Base-by-base conservation (phyloP, 176 grass and related monocot species). In the Avena atlantica region DNA sequence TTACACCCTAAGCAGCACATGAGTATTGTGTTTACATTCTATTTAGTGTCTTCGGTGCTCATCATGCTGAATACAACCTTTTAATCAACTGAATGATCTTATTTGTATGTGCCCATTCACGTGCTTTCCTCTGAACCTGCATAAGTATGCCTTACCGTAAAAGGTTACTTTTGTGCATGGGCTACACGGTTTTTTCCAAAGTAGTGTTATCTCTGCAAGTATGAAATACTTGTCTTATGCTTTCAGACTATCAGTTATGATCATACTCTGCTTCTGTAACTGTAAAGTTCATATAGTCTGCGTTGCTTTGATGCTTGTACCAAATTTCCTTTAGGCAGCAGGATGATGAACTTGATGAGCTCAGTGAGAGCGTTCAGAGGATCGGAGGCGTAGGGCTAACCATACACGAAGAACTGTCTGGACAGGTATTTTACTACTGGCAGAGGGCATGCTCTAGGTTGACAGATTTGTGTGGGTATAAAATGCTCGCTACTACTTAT, bases 301-400 rank as follows among this genome's bases (percentile, higher is more conserved):
- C 79, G 78, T 73, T 61, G 11, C 6, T 55, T 72, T 87, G 57
- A 82, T 21, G 81, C 27, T 5, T 49, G 3, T 70, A 76, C 7
- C 1, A 3, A 8, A 44, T 83, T 47, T 20, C 44, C 52, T 91
- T 73, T 69, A 98, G 92, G 85, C 94, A 91, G 90, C 97, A 98
- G 85, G 94, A 98, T 90, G 97, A 96, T n/a, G 97, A 98, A 76
- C 92, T 98, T 63, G 93, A 98, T 74, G 96, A 98, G 79, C 92
- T 98, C 40, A 96, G 93, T 85, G 89, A 78, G 65, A 98, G 92
- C 65, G 88, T 98, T 56, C 78, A 88, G 78, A 95, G 92, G 80
- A 98, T 98, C 81, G 96, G 96, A 57, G 85, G 91, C 65, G 92
- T 98, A 85, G 96, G 96, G 72, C 96, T 98, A 84, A 98, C 96